Evolutionary conservation across 225 moss, liverwort and hornwort genomes (phyloP).

Genomic region (Marchantia polymorpha): DNA sequence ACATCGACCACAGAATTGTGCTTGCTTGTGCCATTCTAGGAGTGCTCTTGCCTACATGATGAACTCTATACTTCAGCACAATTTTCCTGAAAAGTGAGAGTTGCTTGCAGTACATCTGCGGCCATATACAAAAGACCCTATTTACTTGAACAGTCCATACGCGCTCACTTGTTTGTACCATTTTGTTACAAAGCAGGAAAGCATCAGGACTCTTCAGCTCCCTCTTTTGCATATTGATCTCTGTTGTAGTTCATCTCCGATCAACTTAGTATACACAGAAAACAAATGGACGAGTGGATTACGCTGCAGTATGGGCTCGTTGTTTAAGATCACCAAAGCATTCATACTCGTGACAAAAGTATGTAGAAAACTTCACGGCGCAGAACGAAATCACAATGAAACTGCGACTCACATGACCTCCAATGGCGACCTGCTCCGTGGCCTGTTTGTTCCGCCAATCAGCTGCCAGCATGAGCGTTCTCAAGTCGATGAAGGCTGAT

Average conservation of each 20-base stretch:
- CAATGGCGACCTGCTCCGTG: constrained; percentile 79
- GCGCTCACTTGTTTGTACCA: neutral
- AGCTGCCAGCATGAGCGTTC: constrained; percentile 74
- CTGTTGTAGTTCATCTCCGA: too few relatives aligned
- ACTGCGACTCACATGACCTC: constrained; percentile 63
- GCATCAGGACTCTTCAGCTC: too few relatives aligned
- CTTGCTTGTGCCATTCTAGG: constrained; percentile 90
- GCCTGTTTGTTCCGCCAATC: constrained; percentile 43
- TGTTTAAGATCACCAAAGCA: too few relatives aligned
- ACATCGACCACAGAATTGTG: constrained; percentile 73
- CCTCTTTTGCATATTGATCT: too few relatives aligned
- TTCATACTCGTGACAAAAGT: too few relatives aligned
- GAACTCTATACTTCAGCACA: constrained; percentile 2
- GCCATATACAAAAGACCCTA: neutral
- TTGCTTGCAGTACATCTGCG: constrained; percentile 7
- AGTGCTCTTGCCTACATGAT: constrained; percentile 79
- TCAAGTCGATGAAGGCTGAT: constrained; percentile 62
- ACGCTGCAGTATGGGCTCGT: too few relatives aligned
- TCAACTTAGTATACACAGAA: too few relatives aligned
- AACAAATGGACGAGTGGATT: too few relatives aligned
- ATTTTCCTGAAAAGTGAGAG: neutral
- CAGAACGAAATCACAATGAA: neutral
- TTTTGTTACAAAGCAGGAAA: neutral
- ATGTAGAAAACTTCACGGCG: too few relatives aligned
- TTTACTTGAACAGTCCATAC: neutral